Evolutionary conservation across 2,329 filamentous ascomycete species (phyloP).

Genomic region (Trichoderma koningii): DNA sequence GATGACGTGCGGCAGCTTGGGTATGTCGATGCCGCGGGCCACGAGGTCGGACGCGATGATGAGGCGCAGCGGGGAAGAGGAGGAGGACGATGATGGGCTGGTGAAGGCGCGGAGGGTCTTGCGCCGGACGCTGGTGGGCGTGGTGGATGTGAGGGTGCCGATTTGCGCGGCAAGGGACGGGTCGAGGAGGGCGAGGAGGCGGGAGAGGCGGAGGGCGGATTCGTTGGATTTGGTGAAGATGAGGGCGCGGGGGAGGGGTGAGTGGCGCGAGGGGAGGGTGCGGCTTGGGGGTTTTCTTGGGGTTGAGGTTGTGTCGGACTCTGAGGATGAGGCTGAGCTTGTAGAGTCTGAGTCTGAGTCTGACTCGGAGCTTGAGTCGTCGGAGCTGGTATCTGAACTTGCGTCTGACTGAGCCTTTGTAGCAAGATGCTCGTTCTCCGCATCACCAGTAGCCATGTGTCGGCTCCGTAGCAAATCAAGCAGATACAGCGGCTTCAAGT

Average conservation of each 20-base stretch:
- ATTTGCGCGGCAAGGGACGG: slow-evolving; percentile 59
- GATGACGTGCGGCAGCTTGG: slow-evolving; percentile 77
- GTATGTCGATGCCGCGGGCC: slow-evolving; percentile 83
- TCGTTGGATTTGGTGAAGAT: slow-evolving; percentile 94
- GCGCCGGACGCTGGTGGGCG: slow-evolving; percentile 69
- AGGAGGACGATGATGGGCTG: slow-evolving; percentile 58
- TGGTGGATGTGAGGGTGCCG: slow-evolving; percentile 75
- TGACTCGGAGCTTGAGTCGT: slow-evolving; percentile 34
- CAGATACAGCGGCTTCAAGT: slow-evolving; percentile 81
- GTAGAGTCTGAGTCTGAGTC: slow-evolving; percentile 40
- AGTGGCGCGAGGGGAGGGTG: too few species aligned
- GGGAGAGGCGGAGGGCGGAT: slow-evolving; percentile 79
- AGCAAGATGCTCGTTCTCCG: neutral
- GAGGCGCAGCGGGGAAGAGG: slow-evolving; percentile 67
- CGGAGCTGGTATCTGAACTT: slow-evolving; percentile 36
- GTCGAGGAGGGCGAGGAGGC: slow-evolving; percentile 70
- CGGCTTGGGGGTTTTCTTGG: neutral
- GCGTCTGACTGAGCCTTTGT: slow-evolving; percentile 36
- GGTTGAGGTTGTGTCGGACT: too few species aligned
- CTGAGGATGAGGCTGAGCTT: neutral
- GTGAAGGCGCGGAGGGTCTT: slow-evolving; percentile 69
- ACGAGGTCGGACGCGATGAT: slow-evolving; percentile 93
- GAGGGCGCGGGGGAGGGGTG: slow-evolving; percentile 54
- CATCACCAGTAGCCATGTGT: slow-evolving; percentile 44
- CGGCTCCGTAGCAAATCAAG: slow-evolving; percentile 69